Conservation (phyloP, 2,329 filamentous ascomycete species). For the Ambrosiella beaveri region DNA sequence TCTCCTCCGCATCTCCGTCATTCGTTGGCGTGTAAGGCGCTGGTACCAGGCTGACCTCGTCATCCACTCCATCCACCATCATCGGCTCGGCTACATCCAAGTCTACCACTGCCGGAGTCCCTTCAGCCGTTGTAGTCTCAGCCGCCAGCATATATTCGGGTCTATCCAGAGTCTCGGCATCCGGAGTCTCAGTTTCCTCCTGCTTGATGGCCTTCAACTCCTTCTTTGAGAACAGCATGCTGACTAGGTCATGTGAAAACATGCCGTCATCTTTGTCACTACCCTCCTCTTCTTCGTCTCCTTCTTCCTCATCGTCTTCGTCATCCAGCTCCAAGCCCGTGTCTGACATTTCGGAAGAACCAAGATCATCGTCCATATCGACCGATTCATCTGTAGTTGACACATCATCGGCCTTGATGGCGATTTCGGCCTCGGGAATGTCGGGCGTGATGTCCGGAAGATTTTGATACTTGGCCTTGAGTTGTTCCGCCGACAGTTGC, state of each 20-base stretch:
- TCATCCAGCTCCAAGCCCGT: slow-evolving; percentile 29
- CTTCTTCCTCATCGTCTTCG: slow-evolving; percentile 29
- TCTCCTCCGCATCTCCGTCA: neutral
- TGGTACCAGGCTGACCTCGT: slow-evolving; percentile 13
- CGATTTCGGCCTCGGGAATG: neutral
- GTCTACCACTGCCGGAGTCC: neutral
- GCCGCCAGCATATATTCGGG: neutral
- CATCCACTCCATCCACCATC: slow-evolving; percentile 15
- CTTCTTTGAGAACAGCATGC: slow-evolving; percentile 41
- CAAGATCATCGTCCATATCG: slow-evolving; percentile 28
- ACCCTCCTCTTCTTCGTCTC: slow-evolving; percentile 22
- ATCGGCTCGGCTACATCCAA: neutral
- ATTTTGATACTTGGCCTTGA: slow-evolving; percentile 51
- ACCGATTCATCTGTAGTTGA: slow-evolving; percentile 20
- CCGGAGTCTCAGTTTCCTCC: slow-evolving; percentile 18
- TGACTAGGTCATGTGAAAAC: slow-evolving; percentile 32
- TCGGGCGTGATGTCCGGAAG: slow-evolving; percentile 26
- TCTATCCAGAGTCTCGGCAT: no score
- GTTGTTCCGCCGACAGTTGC: slow-evolving; percentile 49
- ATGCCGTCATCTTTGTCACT: slow-evolving; percentile 23
- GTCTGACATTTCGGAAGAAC: slow-evolving; percentile 26
- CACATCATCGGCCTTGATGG: slow-evolving; percentile 17
- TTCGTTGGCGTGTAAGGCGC: neutral
- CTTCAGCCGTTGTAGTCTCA: neutral
- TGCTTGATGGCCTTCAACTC: slow-evolving; percentile 36